These are phyloP conservation scores for Pseudogymnoascus verrucosus DNA, from an alignment of 2,329 filamentous ascomycete species.

Conservation along the genomic window DNA sequence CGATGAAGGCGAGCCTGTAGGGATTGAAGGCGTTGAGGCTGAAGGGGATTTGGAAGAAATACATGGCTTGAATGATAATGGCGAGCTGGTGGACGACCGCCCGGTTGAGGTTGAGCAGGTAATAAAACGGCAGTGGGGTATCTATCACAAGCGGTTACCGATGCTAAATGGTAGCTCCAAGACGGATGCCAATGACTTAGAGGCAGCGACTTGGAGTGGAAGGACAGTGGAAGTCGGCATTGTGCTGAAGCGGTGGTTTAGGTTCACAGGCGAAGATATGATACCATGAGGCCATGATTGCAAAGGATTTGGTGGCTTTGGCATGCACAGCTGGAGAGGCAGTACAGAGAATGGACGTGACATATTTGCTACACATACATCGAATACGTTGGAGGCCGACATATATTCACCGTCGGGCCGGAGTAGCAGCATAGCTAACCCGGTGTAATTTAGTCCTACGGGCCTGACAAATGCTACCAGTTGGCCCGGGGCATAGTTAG, in stretches of 20 bases:
- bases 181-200: slow-evolving; percentile 33
- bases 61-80: slow-evolving; percentile 22
- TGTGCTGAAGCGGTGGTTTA: slow-evolving; percentile 60
- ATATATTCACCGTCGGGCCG: not conserved
- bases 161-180: slow-evolving; percentile 51
- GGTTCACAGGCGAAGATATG: slow-evolving; percentile 29
- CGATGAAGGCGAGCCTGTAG: slow-evolving; percentile 29
- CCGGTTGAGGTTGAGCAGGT: slow-evolving; percentile 14
- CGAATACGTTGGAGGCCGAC: not conserved
- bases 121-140: slow-evolving; percentile 34
- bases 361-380: not conserved
- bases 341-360: not conserved
- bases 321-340: not conserved
- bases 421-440: not conserved
- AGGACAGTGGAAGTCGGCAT: slow-evolving; percentile 49
- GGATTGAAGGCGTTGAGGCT: slow-evolving; percentile 31
- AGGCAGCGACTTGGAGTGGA: slow-evolving; percentile 48
- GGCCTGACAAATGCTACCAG: not conserved
- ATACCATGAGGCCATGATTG: not conserved
- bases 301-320: not conserved
- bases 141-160: slow-evolving; percentile 41
- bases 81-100: slow-evolving; percentile 24
- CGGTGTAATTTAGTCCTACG: not conserved
- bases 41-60: slow-evolving; percentile 15
- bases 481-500: not conserved